Percentiles rank a stretch among this genome's conserved stretches.
Evolutionary conservation across 495 filamentous ascomycete genomes (phyloP).

Genomic region (Xylaria flabelliformis): DNA sequence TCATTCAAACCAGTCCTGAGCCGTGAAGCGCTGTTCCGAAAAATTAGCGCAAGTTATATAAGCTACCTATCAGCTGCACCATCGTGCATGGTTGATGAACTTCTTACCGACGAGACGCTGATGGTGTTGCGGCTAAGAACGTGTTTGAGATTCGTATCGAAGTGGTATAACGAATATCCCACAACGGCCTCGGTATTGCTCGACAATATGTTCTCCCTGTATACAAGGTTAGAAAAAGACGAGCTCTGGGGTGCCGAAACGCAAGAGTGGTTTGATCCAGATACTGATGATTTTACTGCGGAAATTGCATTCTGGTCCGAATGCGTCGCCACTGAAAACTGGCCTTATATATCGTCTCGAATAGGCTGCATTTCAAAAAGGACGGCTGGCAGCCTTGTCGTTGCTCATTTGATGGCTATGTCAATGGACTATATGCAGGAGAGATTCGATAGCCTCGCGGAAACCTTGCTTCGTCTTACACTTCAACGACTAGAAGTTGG

Average conservation of each 20-base stretch:
- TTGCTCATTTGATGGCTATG: neutral
- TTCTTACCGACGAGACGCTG: too few relatives aligned
- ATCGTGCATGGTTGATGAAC: neutral
- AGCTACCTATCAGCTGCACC: neutral
- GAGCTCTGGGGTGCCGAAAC: neutral
- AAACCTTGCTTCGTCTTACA: neutral
- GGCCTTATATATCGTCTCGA: neutral
- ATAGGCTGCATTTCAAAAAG: neutral
- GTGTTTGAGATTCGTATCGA: neutral
- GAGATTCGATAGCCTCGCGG: neutral
- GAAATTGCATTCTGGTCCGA: neutral
- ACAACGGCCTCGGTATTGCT: neutral
- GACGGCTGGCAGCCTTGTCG: neutral
- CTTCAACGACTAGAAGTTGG: neutral
- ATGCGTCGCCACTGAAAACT: neutral
- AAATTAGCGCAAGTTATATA: neutral
- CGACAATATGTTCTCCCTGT: neutral
- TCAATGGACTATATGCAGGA: too few relatives aligned
- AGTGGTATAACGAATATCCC: neutral
- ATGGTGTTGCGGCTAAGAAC: neutral
- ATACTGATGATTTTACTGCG: neutral
- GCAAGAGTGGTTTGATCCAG: neutral
- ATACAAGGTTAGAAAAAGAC: neutral
- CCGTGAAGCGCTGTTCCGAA: neutral
- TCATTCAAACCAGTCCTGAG: neutral